phyloP scores from a whole-genome alignment of 108 stramenopile genomes.

The Skeletonema potamos region DNA sequence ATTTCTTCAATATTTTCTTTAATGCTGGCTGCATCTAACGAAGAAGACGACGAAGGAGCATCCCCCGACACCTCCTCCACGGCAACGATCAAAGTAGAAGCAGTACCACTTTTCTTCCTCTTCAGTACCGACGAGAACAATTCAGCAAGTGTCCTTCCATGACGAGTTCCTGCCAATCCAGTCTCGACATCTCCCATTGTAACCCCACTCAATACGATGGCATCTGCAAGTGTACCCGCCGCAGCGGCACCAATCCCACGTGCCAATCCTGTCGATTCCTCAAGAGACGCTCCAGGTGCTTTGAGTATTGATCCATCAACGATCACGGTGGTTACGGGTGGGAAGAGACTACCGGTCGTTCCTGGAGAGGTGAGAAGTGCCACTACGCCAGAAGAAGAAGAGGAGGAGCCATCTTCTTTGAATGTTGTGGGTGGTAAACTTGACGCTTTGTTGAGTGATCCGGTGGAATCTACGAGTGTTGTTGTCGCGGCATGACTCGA shows the following conservation, averaged over 20 bases:
- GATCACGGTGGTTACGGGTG: neutral
- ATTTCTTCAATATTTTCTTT: conserved; percentile 48
- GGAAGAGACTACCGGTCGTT: conserved; percentile 40
- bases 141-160: conserved; percentile 75
- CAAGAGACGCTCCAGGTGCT: conserved; percentile 67
- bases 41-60: conserved; percentile 22
- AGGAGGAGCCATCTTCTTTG: neutral
- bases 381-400: conserved; percentile 52
- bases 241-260: conserved; percentile 57
- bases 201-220: conserved; percentile 68
- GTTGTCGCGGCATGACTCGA: conserved; percentile 5
- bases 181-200: conserved; percentile 73
- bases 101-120: conserved; percentile 12
- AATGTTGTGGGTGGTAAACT: conserved; percentile 39
- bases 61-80: conserved; percentile 20
- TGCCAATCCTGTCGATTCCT: conserved; percentile 29
- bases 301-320: conserved; percentile 18
- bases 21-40: conserved; percentile 32
- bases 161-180: conserved; percentile 68
- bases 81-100: conserved; percentile 51
- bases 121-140: conserved; percentile 56
- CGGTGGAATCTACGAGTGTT: conserved; percentile 59
- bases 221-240: conserved; percentile 54
- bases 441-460: conserved; percentile 42
- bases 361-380: conserved; percentile 68